phyloP scores from a whole-genome alignment of 202 grass and related monocot species.

The Carex arenaria region DNA sequence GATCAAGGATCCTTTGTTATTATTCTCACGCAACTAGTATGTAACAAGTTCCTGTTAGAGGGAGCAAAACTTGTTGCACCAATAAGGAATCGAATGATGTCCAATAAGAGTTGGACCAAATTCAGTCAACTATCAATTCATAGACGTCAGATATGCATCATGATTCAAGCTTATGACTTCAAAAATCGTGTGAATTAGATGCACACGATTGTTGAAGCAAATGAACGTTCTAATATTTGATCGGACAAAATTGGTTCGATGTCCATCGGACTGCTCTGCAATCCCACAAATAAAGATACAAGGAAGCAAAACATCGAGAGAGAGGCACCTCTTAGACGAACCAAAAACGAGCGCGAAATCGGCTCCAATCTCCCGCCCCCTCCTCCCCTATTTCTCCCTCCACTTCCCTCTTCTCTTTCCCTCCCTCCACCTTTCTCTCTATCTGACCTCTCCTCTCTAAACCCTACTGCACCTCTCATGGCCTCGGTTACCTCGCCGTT shows the following conservation, averaged over 20 bases:
- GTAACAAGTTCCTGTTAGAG: no score
- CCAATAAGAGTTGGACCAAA: no score
- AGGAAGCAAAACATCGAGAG: not conserved
- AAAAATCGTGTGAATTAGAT: no score
- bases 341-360: constrained; percentile 56
- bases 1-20: not conserved
- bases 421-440: not conserved
- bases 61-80: no score
- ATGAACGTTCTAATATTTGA: no score
- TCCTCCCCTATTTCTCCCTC: not conserved
- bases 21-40: not conserved
- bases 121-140: no score
- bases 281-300: not conserved
- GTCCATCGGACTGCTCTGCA: no score
- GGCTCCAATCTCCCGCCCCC: constrained; percentile 52
- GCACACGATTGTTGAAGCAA: no score
- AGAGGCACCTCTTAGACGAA: constrained; percentile 16
- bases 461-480: constrained; percentile 24
- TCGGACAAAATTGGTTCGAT: no score
- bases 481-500: constrained; percentile 15
- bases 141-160: no score
- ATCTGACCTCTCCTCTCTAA: constrained; percentile 15
- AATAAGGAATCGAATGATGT: no score
- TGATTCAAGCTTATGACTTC: no score
- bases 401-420: constrained; percentile 8